phyloP scores from a whole-genome alignment of 371 early-diverging fungal species.

The Apophysomyces ossiformis region DNA sequence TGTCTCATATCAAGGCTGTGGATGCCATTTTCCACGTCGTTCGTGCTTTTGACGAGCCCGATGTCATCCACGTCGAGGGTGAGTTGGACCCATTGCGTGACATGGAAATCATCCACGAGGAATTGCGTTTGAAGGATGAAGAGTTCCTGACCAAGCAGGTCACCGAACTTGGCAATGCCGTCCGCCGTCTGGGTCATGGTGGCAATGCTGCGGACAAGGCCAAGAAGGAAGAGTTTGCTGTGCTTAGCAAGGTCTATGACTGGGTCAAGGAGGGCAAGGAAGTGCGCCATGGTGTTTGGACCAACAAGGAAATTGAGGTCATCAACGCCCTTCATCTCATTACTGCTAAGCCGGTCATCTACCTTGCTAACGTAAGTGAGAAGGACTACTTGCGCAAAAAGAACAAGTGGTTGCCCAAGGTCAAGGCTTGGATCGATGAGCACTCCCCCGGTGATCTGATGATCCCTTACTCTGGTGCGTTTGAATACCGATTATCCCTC shows the following conservation, averaged over 20 bases:
- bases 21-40: constrained; percentile 99
- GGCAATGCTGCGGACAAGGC: constrained; percentile 86
- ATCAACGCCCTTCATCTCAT: constrained; percentile 93
- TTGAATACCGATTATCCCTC: constrained; percentile 68
- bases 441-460: constrained; percentile 85
- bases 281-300: constrained; percentile 90
- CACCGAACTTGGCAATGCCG: constrained; percentile 63
- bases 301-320: constrained; percentile 89
- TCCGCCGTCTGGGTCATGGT: constrained; percentile 73
- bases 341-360: constrained; percentile 98
- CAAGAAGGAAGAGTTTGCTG: constrained; percentile 87
- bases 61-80: constrained; percentile 96
- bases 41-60: constrained; percentile 89
- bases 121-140: constrained; percentile 95
- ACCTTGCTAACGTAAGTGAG: constrained; percentile 94
- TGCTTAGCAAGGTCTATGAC: constrained; percentile 75
- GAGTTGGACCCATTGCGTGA: constrained; percentile 95
- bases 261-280: constrained; percentile 81
- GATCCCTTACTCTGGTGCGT: constrained; percentile 90
- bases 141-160: constrained; percentile 81
- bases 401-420: constrained; percentile 92
- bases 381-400: constrained; percentile 88
- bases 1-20: constrained; percentile 95
- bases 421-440: constrained; percentile 92
- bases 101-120: constrained; percentile 95